Conservation (phyloP, 768 basidiomycete species). For the Collybia nuda region DNA sequence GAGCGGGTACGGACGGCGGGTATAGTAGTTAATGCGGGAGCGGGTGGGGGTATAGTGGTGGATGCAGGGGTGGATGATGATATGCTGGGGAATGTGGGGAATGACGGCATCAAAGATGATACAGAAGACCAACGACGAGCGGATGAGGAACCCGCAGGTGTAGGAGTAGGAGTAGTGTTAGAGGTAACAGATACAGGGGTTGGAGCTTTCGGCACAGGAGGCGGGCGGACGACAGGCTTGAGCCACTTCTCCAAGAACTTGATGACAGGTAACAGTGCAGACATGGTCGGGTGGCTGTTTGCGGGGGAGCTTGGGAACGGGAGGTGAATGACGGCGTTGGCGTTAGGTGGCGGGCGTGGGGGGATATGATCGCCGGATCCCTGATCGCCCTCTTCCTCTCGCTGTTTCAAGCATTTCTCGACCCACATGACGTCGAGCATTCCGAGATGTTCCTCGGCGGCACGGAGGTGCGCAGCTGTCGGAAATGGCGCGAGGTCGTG, state of each 20-base stretch:
- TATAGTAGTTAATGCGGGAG: slow-evolving; percentile 17
- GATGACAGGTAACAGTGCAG: slow-evolving; percentile 60
- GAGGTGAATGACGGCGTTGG: slow-evolving; percentile 69
- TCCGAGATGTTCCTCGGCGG: slow-evolving; percentile 73
- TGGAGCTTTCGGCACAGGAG: slow-evolving; percentile 11
- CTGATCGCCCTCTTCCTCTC: slow-evolving; percentile 10
- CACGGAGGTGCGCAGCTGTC: slow-evolving; percentile 58
- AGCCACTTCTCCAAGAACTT: slow-evolving; percentile 69
- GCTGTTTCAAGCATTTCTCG: slow-evolving; percentile 33
- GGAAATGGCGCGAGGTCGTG: slow-evolving; percentile 81
- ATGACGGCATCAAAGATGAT: slow-evolving; percentile 35
- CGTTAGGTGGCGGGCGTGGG: slow-evolving; percentile 68
- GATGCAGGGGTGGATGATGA: slow-evolving; percentile 19
- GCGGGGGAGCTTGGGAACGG: slow-evolving; percentile 73
- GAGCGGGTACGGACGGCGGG: slow-evolving; percentile 29
- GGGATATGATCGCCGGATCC: slow-evolving; percentile 27
- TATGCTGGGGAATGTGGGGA: slow-evolving; percentile 28
- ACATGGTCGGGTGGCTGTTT: slow-evolving; percentile 52
- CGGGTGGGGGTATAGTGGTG: slow-evolving; percentile 4
- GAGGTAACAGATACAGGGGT: slow-evolving; percentile 7
- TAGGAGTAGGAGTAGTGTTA: neutral
- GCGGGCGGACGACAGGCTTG: slow-evolving; percentile 36
- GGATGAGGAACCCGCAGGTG: slow-evolving; percentile 6
- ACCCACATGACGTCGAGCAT: slow-evolving; percentile 69
- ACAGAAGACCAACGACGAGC: slow-evolving; percentile 45